phyloP scores from a whole-genome alignment of 1,284 basidiomycete genomes.

The Cryptococcus sp. region DNA sequence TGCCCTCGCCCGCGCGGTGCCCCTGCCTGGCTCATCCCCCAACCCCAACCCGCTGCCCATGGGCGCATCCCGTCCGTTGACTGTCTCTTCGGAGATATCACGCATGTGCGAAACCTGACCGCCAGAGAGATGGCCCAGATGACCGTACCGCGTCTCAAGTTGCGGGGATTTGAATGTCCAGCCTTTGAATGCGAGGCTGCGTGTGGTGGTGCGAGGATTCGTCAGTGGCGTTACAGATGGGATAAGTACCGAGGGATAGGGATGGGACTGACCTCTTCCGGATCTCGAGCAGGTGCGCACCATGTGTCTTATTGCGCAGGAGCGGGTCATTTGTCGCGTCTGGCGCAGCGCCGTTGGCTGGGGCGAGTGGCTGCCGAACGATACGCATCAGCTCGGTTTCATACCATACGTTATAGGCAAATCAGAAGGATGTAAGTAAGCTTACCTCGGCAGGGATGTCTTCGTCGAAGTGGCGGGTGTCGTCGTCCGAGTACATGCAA shows the following conservation, averaged over 20 bases:
- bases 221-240: background rate
- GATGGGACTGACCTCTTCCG: constrained; percentile 64
- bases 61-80: background rate
- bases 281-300: constrained; percentile 78
- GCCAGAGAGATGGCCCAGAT: constrained; percentile 6
- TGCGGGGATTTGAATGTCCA: constrained; percentile 44
- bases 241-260: background rate
- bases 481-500: constrained; percentile 69
- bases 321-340: constrained; percentile 85
- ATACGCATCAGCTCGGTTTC: constrained; percentile 11
- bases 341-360: constrained; percentile 76
- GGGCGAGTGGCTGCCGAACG: constrained; percentile 67
- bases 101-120: constrained; percentile 8
- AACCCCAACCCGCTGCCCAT: background rate
- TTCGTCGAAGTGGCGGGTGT: constrained; percentile 86
- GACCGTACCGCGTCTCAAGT: constrained; percentile 18
- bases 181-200: constrained; percentile 42
- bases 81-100: constrained; percentile 16
- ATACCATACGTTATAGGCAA: no score
- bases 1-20: constrained; percentile 20
- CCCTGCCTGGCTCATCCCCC: constrained; percentile 3
- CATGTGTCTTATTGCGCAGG: constrained; percentile 76
- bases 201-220: background rate
- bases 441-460: constrained; percentile 86
- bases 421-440: constrained; percentile 1